Evolutionary conservation across 2,329 filamentous ascomycete genomes (phyloP).

Genomic region (Calycina herbarum): DNA sequence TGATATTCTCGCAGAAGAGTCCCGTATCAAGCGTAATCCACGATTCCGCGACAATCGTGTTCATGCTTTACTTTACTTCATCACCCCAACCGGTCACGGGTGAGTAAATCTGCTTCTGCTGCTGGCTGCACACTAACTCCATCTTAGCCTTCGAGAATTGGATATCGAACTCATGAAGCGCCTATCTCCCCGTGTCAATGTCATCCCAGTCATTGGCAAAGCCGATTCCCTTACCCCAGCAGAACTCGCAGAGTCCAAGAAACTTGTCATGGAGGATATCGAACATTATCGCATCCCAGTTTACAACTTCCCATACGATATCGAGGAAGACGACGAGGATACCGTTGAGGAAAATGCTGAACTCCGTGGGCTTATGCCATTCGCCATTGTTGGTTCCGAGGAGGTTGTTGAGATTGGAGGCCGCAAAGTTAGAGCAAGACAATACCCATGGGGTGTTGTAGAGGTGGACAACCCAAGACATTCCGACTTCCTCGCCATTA

Average conservation of each 20-base stretch:
- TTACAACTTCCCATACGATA: constrained; percentile 99
- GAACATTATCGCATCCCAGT: constrained; percentile 99
- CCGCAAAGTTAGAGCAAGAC: constrained; percentile 86
- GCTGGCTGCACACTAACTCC: constrained; percentile 22
- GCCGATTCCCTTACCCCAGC: constrained; percentile 95
- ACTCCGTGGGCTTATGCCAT: constrained; percentile 95
- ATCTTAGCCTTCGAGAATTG: constrained; percentile 83
- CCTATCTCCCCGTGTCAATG: constrained; percentile 95
- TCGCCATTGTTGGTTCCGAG: constrained; percentile 97
- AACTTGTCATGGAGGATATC: constrained; percentile 99
- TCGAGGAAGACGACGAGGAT: constrained; percentile 98
- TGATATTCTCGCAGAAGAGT: constrained; percentile 98
- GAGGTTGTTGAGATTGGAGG: constrained; percentile 93
- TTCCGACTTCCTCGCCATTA: constrained; percentile 96
- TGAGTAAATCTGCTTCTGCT: constrained; percentile 45
- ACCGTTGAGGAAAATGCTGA: constrained; percentile 99
- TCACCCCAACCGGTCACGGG: constrained; percentile 96
- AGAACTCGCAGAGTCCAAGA: constrained; percentile 98
- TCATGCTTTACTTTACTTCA: constrained; percentile 98
- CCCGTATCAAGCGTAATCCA: constrained; percentile 99
- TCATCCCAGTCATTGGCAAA: constrained; percentile 98
- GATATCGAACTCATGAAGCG: constrained; percentile 99
- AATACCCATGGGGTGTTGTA: constrained; percentile 98
- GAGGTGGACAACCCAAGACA: constrained; percentile 99
- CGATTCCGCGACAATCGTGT: constrained; percentile 99